Evolutionary conservation across 495 filamentous ascomycete genomes (phyloP), one percentile per base, ranked within the genome.

Genomic region (Penicillium robsamsonii): DNA sequence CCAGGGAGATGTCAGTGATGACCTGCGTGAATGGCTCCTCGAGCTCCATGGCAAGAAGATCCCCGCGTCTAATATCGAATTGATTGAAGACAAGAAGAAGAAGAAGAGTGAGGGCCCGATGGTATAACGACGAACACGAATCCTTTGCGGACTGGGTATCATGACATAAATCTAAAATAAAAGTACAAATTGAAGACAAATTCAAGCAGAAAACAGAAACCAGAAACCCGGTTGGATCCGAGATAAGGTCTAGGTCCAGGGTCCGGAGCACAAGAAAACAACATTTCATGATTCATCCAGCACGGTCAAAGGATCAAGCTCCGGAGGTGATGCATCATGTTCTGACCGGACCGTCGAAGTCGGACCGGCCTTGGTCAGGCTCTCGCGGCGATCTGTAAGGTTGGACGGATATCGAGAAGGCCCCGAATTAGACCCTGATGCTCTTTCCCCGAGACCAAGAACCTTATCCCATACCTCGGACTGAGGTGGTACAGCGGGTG

Each of bases 1-100:
- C 40, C 94, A 99, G 72, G 94, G 94, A 13, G 94, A 99, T 74
- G 84, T 97, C 60, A 95, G 91, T 70, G 92, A 92, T 67, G 94
- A 97, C 70, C 87, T 99, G 52, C 83, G 87, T 62, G 95, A 97
- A 61, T 97, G 89, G 77, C 69, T 99, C 55, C 70, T 88, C 58
- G 92, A 97, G 68, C 85, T 87, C 61, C 92, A 96, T 67, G 84
- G 84, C 63, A 81, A 85, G 38, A 77, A 84, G 53, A 87, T 97
- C 47, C 92, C 94, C 5, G 90, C 94, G 69, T 89, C 91, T 66
- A 97, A 98, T 74, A 88, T 97, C 57, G 95, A 97, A 70, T 73
- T 91, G 60, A 83, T 97, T 13, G 92, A 96, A 73, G 91, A 95
- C 68, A 94, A 92, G 82, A 93, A 93, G 81, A 93, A 92, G 81